Conservation (phyloP, 257 asterid genomes). For the Craterostigma plantagineum region DNA sequence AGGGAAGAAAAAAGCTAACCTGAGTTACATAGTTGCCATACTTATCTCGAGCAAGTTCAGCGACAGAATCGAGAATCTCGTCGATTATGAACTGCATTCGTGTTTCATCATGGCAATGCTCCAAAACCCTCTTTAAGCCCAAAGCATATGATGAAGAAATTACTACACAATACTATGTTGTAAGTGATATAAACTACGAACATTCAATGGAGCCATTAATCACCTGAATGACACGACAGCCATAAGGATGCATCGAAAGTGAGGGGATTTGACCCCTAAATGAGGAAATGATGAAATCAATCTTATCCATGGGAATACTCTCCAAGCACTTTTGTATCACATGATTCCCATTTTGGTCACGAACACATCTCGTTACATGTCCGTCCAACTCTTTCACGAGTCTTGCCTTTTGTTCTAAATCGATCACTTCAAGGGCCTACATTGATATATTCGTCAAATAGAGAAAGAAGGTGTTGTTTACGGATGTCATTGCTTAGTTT, state of each 20-base stretch:
- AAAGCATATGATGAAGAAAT: neutral
- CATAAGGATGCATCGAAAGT: conserved; percentile 70
- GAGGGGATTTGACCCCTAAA: conserved; percentile 46
- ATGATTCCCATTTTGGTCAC: conserved; percentile 50
- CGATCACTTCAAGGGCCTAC: conserved; percentile 42
- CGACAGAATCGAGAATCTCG: conserved; percentile 43
- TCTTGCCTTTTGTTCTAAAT: conserved; percentile 27
- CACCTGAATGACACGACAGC: conserved; percentile 69
- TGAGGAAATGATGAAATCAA: conserved; percentile 34
- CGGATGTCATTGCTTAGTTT: too few relatives aligned
- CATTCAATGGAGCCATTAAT: neutral
- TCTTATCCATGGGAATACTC: conserved; percentile 34
- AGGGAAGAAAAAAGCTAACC: conserved; percentile 12
- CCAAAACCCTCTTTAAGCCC: conserved; percentile 43
- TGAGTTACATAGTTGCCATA: conserved; percentile 58
- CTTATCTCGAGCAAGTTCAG: conserved; percentile 49
- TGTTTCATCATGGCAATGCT: conserved; percentile 32
- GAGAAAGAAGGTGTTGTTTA: too few relatives aligned
- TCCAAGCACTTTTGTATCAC: conserved; percentile 63
- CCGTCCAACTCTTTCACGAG: conserved; percentile 41
- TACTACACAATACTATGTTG: neutral
- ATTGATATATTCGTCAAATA: neutral
- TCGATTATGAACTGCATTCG: conserved; percentile 41
- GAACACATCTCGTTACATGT: conserved; percentile 35
- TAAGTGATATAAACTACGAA: too few relatives aligned